Conservation (phyloP, 2,329 filamentous ascomycete species). For the Arthrobotrys sinensis region DNA sequence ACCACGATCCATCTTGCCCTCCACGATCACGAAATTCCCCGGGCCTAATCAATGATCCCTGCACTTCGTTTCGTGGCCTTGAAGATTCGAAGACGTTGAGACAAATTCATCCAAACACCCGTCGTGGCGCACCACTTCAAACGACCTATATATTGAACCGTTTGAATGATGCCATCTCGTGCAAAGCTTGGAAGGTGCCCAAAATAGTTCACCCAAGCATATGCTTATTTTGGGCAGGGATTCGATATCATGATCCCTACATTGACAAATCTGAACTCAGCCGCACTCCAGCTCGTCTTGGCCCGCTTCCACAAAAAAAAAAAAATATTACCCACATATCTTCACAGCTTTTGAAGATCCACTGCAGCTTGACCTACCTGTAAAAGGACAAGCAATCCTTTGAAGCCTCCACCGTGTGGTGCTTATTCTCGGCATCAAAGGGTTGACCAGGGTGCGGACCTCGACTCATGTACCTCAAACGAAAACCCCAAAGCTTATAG, state of each 20-base stretch:
- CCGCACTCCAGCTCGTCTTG: slow-evolving; percentile 43
- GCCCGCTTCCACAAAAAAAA: neutral
- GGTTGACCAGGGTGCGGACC: neutral
- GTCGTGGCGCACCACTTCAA: neutral
- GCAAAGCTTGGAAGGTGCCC: slow-evolving; percentile 1
- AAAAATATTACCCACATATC: neutral
- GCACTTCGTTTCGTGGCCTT: too few relatives aligned
- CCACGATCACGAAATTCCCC: too few relatives aligned
- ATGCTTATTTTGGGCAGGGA: slow-evolving; percentile 22
- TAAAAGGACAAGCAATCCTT: slow-evolving; percentile 39
- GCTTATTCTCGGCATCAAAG: slow-evolving; percentile 46
- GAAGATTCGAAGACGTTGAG: too few relatives aligned
- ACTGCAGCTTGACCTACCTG: slow-evolving; percentile 9
- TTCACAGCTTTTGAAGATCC: neutral
- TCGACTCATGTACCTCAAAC: slow-evolving; percentile 26
- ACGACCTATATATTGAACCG: neutral
- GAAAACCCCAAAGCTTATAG: neutral
- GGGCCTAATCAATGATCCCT: too few relatives aligned
- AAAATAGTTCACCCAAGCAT: slow-evolving; percentile 22
- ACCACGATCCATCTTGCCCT: too few relatives aligned
- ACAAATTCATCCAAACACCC: too few relatives aligned
- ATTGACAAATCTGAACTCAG: slow-evolving; percentile 42
- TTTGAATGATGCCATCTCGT: slow-evolving; percentile 3
- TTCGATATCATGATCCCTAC: neutral
- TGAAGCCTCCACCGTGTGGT: slow-evolving; percentile 23